Evolutionary conservation across 306 rosid genomes (phyloP), one percentile per base, ranked within the genome.

Genomic region (Vicia villosa): DNA sequence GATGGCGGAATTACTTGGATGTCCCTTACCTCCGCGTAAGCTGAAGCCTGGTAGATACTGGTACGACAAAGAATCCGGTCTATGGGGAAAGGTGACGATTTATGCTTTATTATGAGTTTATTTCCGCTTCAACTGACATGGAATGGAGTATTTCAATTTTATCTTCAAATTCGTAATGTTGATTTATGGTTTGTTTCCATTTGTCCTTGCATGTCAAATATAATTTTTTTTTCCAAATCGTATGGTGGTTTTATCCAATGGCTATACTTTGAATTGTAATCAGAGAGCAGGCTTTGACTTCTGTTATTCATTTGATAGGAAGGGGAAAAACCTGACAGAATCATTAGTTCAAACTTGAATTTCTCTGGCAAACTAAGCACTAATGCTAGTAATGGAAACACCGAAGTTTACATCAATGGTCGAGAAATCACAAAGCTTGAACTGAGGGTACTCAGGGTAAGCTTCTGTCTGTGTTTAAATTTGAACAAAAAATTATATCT

Each of bases 1-100:
- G 82, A 91, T 95, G 99, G 81, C 89, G 7, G 97, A 91, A 51
- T 72, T 95, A 76, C 92, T 87, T 59, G 97, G 99, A 61, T 91
- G 97, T 69, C 77, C 92, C 59, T 79, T 95, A 68, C 95, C 97
- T 70, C 97, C 99, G 0, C 78, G 78, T 49, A 95, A 91, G 75
- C 76, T 95, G 79, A 91, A 91, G 86, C 99, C 99, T 28, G 97
- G 99, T 72, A 86, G 88, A 86, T 95, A 95, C 78, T 95, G 97
- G 99, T 95, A 95, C 56, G 99, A 95, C 86, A 95, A 95, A 83
- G 99, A 95, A 79, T 95, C 99, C 21, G 99, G 96, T 70, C 82
- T 83, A 30, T 95, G 97, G 97, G 97, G 99, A 84, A 91, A 91
- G 96, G 99, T 95, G 78, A 80, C 82, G 57, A 45, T 79, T 63